Evolutionary conservation across 768 basidiomycete genomes (phyloP).

Genomic region (Russula foetens): DNA sequence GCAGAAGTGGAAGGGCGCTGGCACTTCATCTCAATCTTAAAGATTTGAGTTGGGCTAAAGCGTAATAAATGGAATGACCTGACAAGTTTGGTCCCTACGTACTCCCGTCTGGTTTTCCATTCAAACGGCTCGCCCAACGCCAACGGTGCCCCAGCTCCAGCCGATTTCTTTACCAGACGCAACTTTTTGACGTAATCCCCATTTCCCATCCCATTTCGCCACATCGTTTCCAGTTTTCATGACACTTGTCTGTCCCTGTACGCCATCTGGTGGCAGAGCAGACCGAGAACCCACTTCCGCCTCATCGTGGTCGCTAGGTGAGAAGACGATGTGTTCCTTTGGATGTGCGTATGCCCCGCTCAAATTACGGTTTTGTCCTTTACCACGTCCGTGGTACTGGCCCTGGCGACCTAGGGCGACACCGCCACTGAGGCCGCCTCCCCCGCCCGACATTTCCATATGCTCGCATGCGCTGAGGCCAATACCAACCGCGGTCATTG

Average conservation of each 20-base stretch:
- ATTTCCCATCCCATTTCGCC: conserved; percentile 11
- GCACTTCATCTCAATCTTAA: neutral
- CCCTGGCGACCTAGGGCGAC: conserved; percentile 11
- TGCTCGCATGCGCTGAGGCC: conserved; percentile 3
- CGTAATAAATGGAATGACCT: neutral
- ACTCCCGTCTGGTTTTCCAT: too few species aligned
- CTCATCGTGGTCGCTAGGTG: conserved; percentile 8
- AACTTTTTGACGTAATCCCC: conserved; percentile 12
- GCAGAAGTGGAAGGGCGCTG: neutral
- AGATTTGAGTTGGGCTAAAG: neutral
- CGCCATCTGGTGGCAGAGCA: neutral
- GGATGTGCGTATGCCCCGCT: conserved; percentile 15
- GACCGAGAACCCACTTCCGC: neutral
- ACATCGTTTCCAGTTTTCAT: neutral
- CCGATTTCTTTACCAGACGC: neutral
- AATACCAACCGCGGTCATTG: neutral
- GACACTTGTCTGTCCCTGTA: neutral
- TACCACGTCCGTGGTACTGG: conserved; percentile 9
- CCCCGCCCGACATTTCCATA: conserved; percentile 14
- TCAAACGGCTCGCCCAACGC: neutral
- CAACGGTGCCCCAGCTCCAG: conserved; percentile 6
- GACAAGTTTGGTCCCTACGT: neutral
- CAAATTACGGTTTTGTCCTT: conserved; percentile 4
- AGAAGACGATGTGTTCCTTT: conserved; percentile 17
- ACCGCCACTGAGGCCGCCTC: conserved; percentile 11